phyloP scores from a whole-genome alignment of 129 eudicot species.

The Tanacetum coccineum region DNA sequence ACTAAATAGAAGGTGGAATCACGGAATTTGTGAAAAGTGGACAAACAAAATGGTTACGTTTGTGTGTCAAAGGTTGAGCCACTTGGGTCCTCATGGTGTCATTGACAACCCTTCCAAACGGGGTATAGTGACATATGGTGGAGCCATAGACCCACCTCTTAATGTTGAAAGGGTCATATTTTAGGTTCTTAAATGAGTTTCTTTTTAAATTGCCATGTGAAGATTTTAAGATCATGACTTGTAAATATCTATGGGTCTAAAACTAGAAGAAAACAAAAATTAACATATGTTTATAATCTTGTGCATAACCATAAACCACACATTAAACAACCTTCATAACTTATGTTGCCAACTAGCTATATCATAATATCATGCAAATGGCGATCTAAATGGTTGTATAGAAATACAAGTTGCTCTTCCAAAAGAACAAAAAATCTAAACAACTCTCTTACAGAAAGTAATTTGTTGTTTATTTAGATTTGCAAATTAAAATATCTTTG shows the following conservation, averaged over 20 bases:
- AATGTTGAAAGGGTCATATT: background rate
- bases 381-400: too few relatives aligned
- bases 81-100: background rate
- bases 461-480: background rate
- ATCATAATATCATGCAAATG: too few relatives aligned
- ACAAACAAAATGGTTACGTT: background rate
- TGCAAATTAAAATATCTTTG: background rate
- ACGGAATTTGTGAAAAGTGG: background rate
- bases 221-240: background rate
- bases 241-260: background rate
- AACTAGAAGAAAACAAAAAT: too few relatives aligned
- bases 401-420: too few relatives aligned
- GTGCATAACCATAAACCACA: too few relatives aligned
- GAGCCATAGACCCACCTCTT: slow-evolving; percentile 18
- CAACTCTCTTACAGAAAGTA: background rate
- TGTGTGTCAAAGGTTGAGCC: slow-evolving; percentile 21
- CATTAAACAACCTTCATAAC: too few relatives aligned
- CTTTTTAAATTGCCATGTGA: background rate
- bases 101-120: background rate
- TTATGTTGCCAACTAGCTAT: too few relatives aligned
- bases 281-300: too few relatives aligned
- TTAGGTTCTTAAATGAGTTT: slow-evolving; percentile 5
- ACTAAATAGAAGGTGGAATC: background rate
- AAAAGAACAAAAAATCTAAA: background rate
- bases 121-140: slow-evolving; percentile 13